Evolutionary conservation across 768 basidiomycete genomes (phyloP).

Genomic region (Baorangia bicolor): DNA sequence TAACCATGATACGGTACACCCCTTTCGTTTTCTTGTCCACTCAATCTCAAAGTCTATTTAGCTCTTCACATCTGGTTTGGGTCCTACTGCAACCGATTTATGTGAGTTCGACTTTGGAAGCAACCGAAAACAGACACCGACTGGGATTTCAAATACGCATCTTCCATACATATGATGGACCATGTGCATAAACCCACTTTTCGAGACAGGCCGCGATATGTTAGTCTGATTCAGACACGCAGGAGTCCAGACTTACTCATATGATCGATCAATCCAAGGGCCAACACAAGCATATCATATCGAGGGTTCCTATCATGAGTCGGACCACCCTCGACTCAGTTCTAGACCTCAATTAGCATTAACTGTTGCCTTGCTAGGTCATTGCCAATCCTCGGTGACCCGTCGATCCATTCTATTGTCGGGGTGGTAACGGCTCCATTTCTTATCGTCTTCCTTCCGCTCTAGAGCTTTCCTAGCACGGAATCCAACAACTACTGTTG

Average conservation of each 20-base stretch:
- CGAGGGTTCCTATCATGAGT: constrained; percentile 4
- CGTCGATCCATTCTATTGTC: background rate
- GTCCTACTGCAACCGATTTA: background rate
- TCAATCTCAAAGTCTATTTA: background rate
- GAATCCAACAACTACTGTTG: background rate
- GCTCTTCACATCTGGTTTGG: background rate
- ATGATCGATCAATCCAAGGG: constrained; percentile 12
- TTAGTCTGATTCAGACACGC: background rate
- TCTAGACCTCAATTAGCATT: constrained; percentile 2
- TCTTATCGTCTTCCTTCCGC: background rate
- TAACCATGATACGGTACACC: background rate
- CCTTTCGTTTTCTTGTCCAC: background rate
- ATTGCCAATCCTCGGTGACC: background rate
- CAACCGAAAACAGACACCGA: background rate
- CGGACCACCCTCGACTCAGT: constrained; percentile 6
- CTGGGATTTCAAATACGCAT: constrained; percentile 17
- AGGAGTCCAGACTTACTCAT: constrained; percentile 1
- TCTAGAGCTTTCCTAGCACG: background rate
- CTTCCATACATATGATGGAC: background rate
- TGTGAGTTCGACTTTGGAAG: background rate
- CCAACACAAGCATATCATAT: constrained; percentile 3
- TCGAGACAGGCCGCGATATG: background rate
- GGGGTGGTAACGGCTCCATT: background rate
- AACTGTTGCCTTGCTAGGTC: background rate
- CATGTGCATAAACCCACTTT: background rate